phyloP scores from a whole-genome alignment of 2,329 filamentous ascomycete genomes.

The Bipolaris gigantea region DNA sequence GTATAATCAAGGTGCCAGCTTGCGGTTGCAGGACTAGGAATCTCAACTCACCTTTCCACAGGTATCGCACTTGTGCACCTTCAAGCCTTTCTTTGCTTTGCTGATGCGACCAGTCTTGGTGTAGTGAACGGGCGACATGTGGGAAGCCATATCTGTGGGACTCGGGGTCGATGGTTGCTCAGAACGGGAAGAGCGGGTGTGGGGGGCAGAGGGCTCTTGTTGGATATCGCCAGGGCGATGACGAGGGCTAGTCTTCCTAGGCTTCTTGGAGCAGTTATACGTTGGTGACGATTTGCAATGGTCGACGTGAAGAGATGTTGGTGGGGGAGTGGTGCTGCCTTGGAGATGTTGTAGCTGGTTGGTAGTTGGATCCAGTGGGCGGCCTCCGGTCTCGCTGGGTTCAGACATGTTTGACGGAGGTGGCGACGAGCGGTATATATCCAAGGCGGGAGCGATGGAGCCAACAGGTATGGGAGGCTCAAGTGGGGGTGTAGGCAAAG shows the following conservation, averaged over 20 bases:
- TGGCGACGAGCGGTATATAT: conserved; percentile 39
- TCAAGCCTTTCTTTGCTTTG: conserved; percentile 52
- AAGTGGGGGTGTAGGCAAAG: conserved; percentile 33
- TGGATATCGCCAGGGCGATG: conserved; percentile 32
- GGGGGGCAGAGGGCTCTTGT: conserved; percentile 27
- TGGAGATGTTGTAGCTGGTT: conserved; percentile 26
- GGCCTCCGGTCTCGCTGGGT: conserved; percentile 37
- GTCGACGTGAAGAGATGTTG: conserved; percentile 22
- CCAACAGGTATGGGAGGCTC: conserved; percentile 37
- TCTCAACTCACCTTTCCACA: conserved; percentile 50
- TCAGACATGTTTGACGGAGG: conserved; percentile 38
- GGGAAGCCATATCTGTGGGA: conserved; percentile 35
- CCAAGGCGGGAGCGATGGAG: conserved; percentile 26
- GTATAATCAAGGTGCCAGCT: not conserved
- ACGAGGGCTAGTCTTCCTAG: conserved; percentile 30
- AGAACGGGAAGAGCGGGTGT: conserved; percentile 33
- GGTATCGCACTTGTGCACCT: conserved; percentile 50
- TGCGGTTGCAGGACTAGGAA: not conserved
- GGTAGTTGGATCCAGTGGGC: conserved; percentile 32
- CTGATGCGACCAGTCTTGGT: conserved; percentile 53
- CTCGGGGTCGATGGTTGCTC: conserved; percentile 36
- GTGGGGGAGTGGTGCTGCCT: conserved; percentile 20
- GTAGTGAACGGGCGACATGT: conserved; percentile 41
- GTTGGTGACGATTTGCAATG: conserved; percentile 29
- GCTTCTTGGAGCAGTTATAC: conserved; percentile 28